phyloP scores from a whole-genome alignment of 352 stramenopile genomes.

The Globisporangium mamillatum region DNA sequence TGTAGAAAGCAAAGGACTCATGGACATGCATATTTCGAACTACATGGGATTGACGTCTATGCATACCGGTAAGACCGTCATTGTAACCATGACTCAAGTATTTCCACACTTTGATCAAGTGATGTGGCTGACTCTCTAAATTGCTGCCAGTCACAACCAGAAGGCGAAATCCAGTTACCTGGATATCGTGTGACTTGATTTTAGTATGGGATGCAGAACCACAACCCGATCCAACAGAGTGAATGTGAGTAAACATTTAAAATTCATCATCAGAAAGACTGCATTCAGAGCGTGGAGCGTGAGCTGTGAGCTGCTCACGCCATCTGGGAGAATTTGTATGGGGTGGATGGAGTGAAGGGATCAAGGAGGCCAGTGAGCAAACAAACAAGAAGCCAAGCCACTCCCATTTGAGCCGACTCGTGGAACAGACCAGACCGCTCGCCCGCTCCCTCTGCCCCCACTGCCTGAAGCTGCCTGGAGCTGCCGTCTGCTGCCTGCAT shows the following conservation, averaged over 20 bases:
- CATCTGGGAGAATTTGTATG: constrained; percentile 10
- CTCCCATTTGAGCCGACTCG: constrained; percentile 12
- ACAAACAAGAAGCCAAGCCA: not conserved
- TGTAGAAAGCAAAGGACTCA: no score
- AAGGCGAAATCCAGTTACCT: no score
- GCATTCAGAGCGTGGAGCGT: not conserved
- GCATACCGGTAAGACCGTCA: no score
- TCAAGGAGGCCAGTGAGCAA: not conserved
- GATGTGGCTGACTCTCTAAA: no score
- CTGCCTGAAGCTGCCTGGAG: not conserved
- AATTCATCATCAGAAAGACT: not conserved
- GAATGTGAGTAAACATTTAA: constrained; percentile 7
- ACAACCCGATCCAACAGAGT: not conserved
- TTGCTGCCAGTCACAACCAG: no score
- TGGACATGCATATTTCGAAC: no score
- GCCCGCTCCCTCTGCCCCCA: not conserved
- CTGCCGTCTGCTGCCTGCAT: not conserved
- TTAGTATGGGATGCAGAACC: no score
- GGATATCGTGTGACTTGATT: no score
- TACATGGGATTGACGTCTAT: no score
- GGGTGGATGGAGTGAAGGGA: not conserved
- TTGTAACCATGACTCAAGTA: no score
- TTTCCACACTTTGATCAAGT: no score
- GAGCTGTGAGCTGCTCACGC: not conserved
- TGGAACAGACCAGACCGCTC: not conserved